Evolutionary conservation across 768 basidiomycete genomes (phyloP).

Genomic region (Mrakia gelida): DNA sequence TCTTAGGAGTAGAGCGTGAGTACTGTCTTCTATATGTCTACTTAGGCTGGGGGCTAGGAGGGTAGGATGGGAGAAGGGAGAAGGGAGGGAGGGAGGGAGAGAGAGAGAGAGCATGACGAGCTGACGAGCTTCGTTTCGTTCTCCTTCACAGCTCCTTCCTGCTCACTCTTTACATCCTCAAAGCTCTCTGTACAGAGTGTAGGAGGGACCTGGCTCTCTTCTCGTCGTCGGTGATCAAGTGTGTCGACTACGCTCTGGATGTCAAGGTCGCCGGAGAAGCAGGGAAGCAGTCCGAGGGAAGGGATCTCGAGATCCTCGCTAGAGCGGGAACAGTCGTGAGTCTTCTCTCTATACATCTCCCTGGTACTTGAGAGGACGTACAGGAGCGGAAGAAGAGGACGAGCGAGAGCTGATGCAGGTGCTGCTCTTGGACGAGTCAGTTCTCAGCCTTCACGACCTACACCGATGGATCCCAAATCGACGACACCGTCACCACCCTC

Average conservation of each 20-base stretch:
- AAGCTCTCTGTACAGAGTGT: slow-evolving; percentile 22
- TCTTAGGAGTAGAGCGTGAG: slow-evolving; percentile 22
- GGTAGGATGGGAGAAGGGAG: neutral
- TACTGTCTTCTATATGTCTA: neutral
- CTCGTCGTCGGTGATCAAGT: slow-evolving; percentile 36
- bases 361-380: too few species aligned
- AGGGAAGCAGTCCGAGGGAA: slow-evolving; percentile 34
- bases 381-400: neutral
- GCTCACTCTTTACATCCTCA: slow-evolving; percentile 26
- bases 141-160: slow-evolving; percentile 9
- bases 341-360: slow-evolving; percentile 33
- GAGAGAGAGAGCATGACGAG: neutral
- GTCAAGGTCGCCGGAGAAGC: slow-evolving; percentile 35
- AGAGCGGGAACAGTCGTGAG: slow-evolving; percentile 71
- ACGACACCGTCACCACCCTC: slow-evolving; percentile 52
- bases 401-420: neutral
- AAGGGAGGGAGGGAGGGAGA: neutral
- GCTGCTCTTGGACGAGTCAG: slow-evolving; percentile 45
- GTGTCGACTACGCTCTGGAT: slow-evolving; percentile 38
- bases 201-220: slow-evolving; percentile 42
- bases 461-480: slow-evolving; percentile 78
- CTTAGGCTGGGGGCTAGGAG: neutral
- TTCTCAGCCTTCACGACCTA: slow-evolving; percentile 90
- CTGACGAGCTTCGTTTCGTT: neutral
- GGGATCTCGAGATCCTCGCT: slow-evolving; percentile 44